Percentiles rank a stretch among this genome's conserved stretches.
These are phyloP conservation scores for Monosporascus sp. DNA, from an alignment of 2,329 filamentous ascomycete genomes.

Conservation along the genomic window DNA sequence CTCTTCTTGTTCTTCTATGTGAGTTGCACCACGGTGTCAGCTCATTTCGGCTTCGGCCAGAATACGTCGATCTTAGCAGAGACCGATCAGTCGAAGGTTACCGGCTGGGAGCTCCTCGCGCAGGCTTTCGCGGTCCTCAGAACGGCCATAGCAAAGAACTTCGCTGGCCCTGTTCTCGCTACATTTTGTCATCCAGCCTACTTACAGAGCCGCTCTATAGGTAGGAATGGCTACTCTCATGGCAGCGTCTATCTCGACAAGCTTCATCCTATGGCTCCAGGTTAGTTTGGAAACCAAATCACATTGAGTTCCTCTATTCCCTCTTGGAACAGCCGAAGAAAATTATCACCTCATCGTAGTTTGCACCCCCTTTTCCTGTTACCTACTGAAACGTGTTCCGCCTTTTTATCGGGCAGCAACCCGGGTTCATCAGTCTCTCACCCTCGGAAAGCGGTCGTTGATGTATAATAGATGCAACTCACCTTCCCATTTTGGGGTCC, in stretches of 20 bases:
- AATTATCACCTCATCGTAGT: background rate
- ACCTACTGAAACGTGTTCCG: background rate
- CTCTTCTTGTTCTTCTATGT: too few relatives aligned
- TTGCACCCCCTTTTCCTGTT: background rate
- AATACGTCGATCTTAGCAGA: background rate
- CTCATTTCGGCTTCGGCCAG: too few relatives aligned
- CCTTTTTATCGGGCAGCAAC: too few relatives aligned
- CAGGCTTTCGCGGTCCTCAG: background rate
- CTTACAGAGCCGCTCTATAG: background rate
- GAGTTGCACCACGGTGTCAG: too few relatives aligned
- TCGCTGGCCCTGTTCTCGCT: background rate
- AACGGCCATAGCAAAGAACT: background rate
- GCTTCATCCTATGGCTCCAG: background rate
- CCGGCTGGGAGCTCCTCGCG: background rate
- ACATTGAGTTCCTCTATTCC: background rate
- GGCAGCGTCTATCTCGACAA: background rate
- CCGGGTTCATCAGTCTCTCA: too few relatives aligned
- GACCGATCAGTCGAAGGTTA: background rate
- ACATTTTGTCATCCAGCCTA: background rate
- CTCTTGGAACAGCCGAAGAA: background rate
- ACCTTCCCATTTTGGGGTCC: background rate
- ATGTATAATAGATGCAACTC: background rate
- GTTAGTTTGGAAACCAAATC: background rate
- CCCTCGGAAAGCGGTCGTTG: background rate
- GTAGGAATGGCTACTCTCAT: background rate